phyloP scores from a whole-genome alignment of 176 grass and related monocot species.

The Avena eriantha region DNA sequence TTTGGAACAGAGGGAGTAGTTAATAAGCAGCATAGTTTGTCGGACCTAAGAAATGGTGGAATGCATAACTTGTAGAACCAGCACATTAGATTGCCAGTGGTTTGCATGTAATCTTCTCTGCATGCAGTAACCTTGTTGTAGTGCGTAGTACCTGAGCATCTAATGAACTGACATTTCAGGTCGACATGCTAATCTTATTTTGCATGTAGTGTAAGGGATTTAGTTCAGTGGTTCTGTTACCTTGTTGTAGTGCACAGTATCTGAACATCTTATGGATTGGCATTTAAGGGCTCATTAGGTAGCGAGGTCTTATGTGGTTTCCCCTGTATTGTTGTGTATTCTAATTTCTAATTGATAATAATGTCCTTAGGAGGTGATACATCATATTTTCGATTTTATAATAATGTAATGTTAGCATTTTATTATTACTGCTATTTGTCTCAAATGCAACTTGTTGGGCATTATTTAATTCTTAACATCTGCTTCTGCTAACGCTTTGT shows the following conservation, averaged over 20 bases:
- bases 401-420: background rate
- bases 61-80: background rate
- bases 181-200: background rate
- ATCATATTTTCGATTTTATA: slow-evolving; percentile 9
- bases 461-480: background rate
- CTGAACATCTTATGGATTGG: slow-evolving; percentile 19
- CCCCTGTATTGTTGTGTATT: background rate
- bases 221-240: slow-evolving; percentile 9
- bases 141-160: background rate
- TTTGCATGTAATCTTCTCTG: background rate
- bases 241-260: background rate
- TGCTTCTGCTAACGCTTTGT: slow-evolving; percentile 1
- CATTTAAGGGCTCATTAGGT: slow-evolving; percentile 19
- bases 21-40: background rate
- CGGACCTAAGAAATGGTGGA: background rate
- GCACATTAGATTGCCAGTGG: slow-evolving; percentile 2
- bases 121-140: background rate
- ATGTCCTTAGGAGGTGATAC: slow-evolving; percentile 13
- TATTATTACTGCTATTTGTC: slow-evolving; percentile 28
- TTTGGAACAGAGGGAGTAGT: background rate
- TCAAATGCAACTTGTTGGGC: background rate
- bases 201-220: background rate
- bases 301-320: slow-evolving; percentile 21
- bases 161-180: background rate
- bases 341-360: slow-evolving; percentile 2